phyloP scores from a whole-genome alignment of 2,329 filamentous ascomycete species.

The Endocalyx cinctus region DNA sequence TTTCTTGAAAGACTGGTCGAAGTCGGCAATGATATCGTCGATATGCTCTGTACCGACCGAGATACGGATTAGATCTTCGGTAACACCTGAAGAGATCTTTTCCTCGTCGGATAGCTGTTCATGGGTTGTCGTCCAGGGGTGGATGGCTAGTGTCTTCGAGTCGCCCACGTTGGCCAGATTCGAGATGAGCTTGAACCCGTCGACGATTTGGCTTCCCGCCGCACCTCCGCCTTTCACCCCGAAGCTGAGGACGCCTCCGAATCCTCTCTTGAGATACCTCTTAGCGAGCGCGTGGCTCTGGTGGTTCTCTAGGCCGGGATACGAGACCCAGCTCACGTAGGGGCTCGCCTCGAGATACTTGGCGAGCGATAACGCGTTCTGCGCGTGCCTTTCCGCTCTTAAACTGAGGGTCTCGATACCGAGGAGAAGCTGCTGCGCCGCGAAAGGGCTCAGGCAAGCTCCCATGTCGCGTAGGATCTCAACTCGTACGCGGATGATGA shows the following conservation, averaged over 20 bases:
- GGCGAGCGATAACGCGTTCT: slow-evolving; percentile 77
- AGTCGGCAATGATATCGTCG: slow-evolving; percentile 94
- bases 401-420: slow-evolving; percentile 87
- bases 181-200: slow-evolving; percentile 90
- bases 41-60: slow-evolving; percentile 96
- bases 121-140: slow-evolving; percentile 93
- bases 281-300: slow-evolving; percentile 74
- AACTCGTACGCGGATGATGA: slow-evolving; percentile 79
- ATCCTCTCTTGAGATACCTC: slow-evolving; percentile 80
- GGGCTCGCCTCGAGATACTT: slow-evolving; percentile 78
- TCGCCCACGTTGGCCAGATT: slow-evolving; percentile 97
- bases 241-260: slow-evolving; percentile 87
- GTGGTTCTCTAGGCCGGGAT: slow-evolving; percentile 82
- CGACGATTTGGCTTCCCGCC: slow-evolving; percentile 85
- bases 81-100: slow-evolving; percentile 74
- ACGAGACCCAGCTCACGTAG: slow-evolving; percentile 89
- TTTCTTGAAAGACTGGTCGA: slow-evolving; percentile 80
- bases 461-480: slow-evolving; percentile 89
- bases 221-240: slow-evolving; percentile 83
- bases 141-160: slow-evolving; percentile 89
- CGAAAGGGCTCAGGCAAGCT: slow-evolving; percentile 80
- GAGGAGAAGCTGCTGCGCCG: slow-evolving; percentile 83
- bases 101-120: slow-evolving; percentile 82
- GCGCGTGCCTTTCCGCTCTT: slow-evolving; percentile 78
- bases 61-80: slow-evolving; percentile 87